Evolutionary conservation across 495 filamentous ascomycete genomes (phyloP), one percentile per base, ranked within the genome.

Genomic region (Penicillium subrubescens): DNA sequence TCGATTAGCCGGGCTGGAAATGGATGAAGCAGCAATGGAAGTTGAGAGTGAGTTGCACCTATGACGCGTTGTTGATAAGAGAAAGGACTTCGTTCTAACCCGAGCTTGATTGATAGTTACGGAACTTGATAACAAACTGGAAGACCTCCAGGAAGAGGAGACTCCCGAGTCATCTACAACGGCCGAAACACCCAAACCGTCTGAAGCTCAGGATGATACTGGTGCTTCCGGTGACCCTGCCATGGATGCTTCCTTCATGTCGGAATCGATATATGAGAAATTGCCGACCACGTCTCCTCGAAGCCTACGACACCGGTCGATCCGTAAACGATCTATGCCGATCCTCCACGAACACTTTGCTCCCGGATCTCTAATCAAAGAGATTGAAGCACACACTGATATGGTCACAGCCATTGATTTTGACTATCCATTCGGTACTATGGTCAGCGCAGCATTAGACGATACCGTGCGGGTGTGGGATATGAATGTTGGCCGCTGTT

Each of bases 381-480:
- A 96, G 73, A 85, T 97, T 48, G 88, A 88, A 71, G 92, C 96
- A 12, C 96, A 98, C 71, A 88, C 87, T 25, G 95, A 99, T 73
- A 84, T 86, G 67, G 90, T 99, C 63, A 97, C 93, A 0, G 89
- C 93, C 23, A 77, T 99, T 60, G 95, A 98, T 76, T 97, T 98
- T 71, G 95, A 99, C 75, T 91, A 89, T 31, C 95, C 95, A 0
- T 98, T 98, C 69, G 95, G 95, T 10, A 94, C 93, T 10, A 88
- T 97, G 89, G 90, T 98, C 17, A 94, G 92, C n/a, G 89, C 96
- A 3, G 93, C 95, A 2, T 79, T 97, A 71, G 96, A 99, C 71
- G 95, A 99, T 77, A 93, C 92, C 2, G 92, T 99, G n/a, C 85
- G 92, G 57, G 95, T 98, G 34, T 99, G 94, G 94, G 96, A 99